Conservation (phyloP, 1,139 yeast genomes). For the Kodamaea fungicola region DNA sequence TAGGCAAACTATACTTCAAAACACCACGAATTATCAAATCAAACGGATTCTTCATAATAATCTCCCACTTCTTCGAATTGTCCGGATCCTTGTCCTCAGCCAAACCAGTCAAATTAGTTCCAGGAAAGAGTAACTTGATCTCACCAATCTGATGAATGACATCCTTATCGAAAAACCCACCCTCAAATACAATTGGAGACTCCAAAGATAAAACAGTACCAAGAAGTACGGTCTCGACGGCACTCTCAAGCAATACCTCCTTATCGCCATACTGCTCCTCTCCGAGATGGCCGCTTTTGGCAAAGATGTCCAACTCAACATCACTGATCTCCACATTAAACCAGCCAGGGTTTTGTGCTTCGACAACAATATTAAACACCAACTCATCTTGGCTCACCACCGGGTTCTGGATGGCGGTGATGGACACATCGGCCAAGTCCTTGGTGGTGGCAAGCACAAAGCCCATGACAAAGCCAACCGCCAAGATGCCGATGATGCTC, state of each 20-base stretch:
- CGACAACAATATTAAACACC: constrained; percentile 71
- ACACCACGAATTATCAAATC: constrained; percentile 83
- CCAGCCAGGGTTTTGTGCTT: constrained; percentile 87
- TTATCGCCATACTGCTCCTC: constrained; percentile 8
- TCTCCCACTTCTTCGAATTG: constrained; percentile 66
- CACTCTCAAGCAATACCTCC: constrained; percentile 10
- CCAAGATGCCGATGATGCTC: constrained; percentile 51
- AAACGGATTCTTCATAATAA: constrained; percentile 75
- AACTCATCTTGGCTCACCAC: constrained; percentile 83
- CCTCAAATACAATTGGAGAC: constrained; percentile 69
- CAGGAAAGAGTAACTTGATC: constrained; percentile 72
- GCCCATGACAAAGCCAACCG: constrained; percentile 76
- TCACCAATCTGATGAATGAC: constrained; percentile 59
- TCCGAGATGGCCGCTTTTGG: constrained; percentile 60
- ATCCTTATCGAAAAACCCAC: constrained; percentile 71
- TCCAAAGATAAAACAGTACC: constrained; percentile 71
- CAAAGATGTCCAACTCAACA: constrained; percentile 83
- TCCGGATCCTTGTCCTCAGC: constrained; percentile 22
- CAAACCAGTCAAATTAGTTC: constrained; percentile 51
- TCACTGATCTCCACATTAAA: constrained; percentile 61
- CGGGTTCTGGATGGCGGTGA: constrained; percentile 62
- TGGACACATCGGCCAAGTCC: constrained; percentile 66
- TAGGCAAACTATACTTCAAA: constrained; percentile 70
- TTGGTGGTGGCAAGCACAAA: constrained; percentile 84
- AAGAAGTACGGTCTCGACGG: constrained; percentile 65